A percentile compares a stretch with the other conserved stretches of the same genome.
These are phyloP conservation scores for Diaporthe velutina DNA, from an alignment of 2,329 filamentous ascomycete species.

Conservation along the genomic window DNA sequence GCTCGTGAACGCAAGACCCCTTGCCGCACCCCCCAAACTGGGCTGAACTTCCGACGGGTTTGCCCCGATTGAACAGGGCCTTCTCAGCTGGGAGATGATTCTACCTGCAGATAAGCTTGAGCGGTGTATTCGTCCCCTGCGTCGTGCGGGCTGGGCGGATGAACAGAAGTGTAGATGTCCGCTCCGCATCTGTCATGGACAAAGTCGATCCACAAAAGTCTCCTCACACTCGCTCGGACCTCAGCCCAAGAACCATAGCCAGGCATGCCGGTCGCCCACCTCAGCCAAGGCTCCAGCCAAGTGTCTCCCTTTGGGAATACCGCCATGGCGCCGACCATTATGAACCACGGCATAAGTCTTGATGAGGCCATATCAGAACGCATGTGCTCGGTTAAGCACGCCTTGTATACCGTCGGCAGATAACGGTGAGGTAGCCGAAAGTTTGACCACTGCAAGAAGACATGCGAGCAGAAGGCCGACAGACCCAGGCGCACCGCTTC, in stretches of 20 bases:
- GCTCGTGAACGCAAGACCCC: not conserved
- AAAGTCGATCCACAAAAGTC: constrained; percentile 36
- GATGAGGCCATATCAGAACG: constrained; percentile 29
- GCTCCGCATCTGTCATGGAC: constrained; percentile 17
- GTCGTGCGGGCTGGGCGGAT: not conserved
- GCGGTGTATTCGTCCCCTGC: not conserved
- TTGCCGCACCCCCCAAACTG: not conserved
- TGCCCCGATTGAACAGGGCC: not conserved
- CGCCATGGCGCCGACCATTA: constrained; percentile 45
- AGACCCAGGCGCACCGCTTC: constrained; percentile 56
- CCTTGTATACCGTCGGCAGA: constrained; percentile 40
- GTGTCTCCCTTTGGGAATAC: constrained; percentile 42
- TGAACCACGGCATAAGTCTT: constrained; percentile 44
- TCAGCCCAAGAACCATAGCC: constrained; percentile 40
- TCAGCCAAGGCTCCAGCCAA: constrained; percentile 44
- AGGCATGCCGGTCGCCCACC: constrained; percentile 40
- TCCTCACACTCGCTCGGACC: constrained; percentile 13
- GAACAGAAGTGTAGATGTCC: not conserved
- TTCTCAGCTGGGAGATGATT: not conserved
- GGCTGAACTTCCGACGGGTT: not conserved
- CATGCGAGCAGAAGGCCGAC: constrained; percentile 50
- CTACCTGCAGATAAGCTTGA: not conserved
- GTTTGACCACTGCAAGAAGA: constrained; percentile 54
- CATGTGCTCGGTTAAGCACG: constrained; percentile 29
- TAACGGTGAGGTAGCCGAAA: constrained; percentile 41